A percentile compares a stretch with the other conserved stretches of the same genome.
These are phyloP conservation scores for Aspergillus olivimuriae DNA, from an alignment of 495 filamentous ascomycete genomes.

Conservation along the genomic window DNA sequence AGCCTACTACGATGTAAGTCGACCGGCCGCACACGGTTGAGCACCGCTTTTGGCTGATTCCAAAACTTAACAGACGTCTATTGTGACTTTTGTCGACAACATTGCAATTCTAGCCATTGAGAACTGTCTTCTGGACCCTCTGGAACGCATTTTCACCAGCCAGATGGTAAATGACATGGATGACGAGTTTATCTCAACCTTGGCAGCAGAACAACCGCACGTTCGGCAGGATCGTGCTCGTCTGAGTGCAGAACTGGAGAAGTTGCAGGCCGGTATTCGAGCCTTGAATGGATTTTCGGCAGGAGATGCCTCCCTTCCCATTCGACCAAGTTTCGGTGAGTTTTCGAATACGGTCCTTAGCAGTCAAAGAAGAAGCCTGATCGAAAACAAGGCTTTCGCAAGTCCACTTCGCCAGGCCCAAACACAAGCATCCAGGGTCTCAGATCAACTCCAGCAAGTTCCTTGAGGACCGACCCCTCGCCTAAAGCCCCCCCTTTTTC, in stretches of 20 bases:
- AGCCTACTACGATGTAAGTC: constrained; percentile 31
- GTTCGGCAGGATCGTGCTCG: constrained; percentile 4
- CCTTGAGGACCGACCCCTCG: no score
- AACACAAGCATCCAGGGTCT: no score
- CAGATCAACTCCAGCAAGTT: no score
- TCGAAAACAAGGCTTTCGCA: no score
- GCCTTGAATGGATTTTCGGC: no score
- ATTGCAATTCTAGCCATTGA: constrained; percentile 54
- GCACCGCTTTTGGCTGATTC: background rate
- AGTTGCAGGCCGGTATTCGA: constrained; percentile 15
- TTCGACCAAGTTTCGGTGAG: no score
- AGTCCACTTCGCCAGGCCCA: no score
- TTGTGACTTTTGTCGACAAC: constrained; percentile 58
- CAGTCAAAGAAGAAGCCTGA: no score
- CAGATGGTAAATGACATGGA: constrained; percentile 24
- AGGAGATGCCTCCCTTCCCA: no score
- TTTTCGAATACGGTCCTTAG: no score
- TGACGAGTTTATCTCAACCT: constrained; percentile 11
- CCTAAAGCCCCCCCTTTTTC: no score
- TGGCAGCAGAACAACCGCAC: constrained; percentile 16
- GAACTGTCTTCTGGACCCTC: constrained; percentile 42
- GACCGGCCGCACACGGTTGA: background rate
- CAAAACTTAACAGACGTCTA: constrained; percentile 39
- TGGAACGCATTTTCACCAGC: constrained; percentile 23
- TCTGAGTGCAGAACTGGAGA: constrained; percentile 13